Evolutionary conservation across 352 stramenopile genomes (phyloP).

Genomic region (Globisporangium okanoganense): DNA sequence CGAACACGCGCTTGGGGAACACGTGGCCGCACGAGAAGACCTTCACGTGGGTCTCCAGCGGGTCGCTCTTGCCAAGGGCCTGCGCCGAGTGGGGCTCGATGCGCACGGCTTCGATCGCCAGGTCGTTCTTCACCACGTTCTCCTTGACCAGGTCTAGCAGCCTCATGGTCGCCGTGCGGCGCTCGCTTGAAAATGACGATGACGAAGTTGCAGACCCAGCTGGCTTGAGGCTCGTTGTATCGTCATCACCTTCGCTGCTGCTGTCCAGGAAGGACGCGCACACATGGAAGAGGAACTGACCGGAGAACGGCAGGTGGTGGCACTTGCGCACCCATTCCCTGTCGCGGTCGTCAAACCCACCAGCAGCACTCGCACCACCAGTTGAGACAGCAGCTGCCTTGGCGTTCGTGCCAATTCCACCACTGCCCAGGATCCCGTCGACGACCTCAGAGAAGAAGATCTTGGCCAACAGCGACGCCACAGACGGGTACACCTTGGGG

Average conservation of each 20-base stretch:
- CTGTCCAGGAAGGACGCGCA: constrained; percentile 59
- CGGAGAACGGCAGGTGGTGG: constrained; percentile 69
- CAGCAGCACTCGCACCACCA: too few relatives aligned
- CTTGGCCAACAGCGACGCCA: constrained; percentile 53
- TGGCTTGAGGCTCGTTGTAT: neutral
- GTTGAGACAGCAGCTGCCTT: constrained; percentile 5
- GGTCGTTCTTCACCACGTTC: constrained; percentile 74
- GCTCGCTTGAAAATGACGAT: neutral
- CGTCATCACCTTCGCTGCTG: neutral
- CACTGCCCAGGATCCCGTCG: constrained; percentile 33
- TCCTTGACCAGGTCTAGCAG: constrained; percentile 65
- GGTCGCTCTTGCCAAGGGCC: constrained; percentile 74
- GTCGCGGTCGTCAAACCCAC: constrained; percentile 67
- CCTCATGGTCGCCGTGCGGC: constrained; percentile 22
- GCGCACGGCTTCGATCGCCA: constrained; percentile 38
- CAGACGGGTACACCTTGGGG: constrained; percentile 47
- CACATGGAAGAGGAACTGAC: constrained; percentile 77
- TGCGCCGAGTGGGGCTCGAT: constrained; percentile 65
- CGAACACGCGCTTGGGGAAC: constrained; percentile 83
- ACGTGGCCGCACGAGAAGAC: constrained; percentile 81
- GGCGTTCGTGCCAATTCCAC: neutral
- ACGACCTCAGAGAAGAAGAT: constrained; percentile 81
- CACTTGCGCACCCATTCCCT: constrained; percentile 74
- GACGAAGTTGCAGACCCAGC: neutral
- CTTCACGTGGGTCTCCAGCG: constrained; percentile 83